Percentiles rank a stretch among this genome's conserved stretches.
phyloP scores from a whole-genome alignment of 257 asterid genomes.

The Solanum sitiens region DNA sequence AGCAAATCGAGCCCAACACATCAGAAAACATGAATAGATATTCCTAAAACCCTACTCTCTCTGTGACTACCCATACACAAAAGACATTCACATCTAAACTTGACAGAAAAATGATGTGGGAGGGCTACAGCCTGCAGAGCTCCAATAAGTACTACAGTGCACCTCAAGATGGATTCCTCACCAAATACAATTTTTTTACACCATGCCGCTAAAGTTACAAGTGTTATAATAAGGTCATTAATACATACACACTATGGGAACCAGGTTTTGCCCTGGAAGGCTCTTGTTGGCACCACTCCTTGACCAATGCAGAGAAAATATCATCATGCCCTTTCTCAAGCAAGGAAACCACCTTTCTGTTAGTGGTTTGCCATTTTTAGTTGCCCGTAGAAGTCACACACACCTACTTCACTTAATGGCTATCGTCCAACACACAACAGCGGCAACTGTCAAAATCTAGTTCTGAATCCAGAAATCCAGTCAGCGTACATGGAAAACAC shows the following conservation, averaged over 20 bases:
- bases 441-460: not conserved
- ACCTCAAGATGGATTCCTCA: not conserved
- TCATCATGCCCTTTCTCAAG: not conserved
- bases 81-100: not conserved
- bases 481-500: not conserved
- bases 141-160: not conserved
- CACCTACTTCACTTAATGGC: not conserved
- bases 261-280: not conserved
- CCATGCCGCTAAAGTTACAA: not conserved
- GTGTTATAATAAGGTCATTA: too few species aligned
- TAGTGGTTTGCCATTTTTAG: not conserved
- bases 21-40: not conserved
- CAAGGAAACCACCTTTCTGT: not conserved
- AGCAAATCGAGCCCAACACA: not conserved
- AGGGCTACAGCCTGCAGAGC: not conserved
- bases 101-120: not conserved
- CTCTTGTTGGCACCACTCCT: not conserved
- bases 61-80: not conserved
- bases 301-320: not conserved
- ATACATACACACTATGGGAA: not conserved
- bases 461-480: not conserved
- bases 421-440: not conserved
- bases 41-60: not conserved
- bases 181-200: not conserved
- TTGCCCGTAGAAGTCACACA: not conserved